These are phyloP conservation scores for Aristolochia contorta DNA, from an alignment of 164 flowering plant genomes.

Conservation along the genomic window DNA sequence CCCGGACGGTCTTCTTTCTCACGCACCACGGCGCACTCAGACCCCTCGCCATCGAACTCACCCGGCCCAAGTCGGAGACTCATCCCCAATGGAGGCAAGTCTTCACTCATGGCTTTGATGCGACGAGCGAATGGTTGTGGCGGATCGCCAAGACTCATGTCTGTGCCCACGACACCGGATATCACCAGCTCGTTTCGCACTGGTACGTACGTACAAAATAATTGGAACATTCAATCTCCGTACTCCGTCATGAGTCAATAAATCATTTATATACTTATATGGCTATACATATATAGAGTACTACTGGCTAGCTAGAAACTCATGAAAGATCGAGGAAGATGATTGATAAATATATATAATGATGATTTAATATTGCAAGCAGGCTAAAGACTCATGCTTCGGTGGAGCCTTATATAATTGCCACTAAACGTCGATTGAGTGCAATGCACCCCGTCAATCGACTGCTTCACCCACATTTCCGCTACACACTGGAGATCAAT, in stretches of 20 bases:
- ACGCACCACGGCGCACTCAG: constrained; percentile 12
- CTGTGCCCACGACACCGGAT: constrained; percentile 26
- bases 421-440: constrained; percentile 21
- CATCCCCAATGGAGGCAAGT: constrained; percentile 19
- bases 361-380: too few relatives aligned
- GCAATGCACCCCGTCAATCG: constrained; percentile 24
- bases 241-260: too few relatives aligned
- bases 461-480: constrained; percentile 18
- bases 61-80: constrained; percentile 12
- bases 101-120: constrained; percentile 13
- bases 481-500: constrained; percentile 25
- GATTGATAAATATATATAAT: too few relatives aligned
- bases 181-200: constrained; percentile 27
- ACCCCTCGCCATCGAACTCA: constrained; percentile 31
- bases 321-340: too few relatives aligned
- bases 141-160: constrained; percentile 37
- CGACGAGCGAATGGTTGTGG: constrained; percentile 31
- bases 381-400: constrained; percentile 24
- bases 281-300: too few relatives aligned
- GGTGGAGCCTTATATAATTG: constrained; percentile 22
- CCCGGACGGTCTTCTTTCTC: constrained; percentile 26
- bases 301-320: too few relatives aligned
- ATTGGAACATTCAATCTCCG: too few relatives aligned
- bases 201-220: constrained; percentile 27
- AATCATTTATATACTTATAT: too few relatives aligned